Evolutionary conservation across 495 filamentous ascomycete species (phyloP).

Genomic region (Aspergillus mulundensis): DNA sequence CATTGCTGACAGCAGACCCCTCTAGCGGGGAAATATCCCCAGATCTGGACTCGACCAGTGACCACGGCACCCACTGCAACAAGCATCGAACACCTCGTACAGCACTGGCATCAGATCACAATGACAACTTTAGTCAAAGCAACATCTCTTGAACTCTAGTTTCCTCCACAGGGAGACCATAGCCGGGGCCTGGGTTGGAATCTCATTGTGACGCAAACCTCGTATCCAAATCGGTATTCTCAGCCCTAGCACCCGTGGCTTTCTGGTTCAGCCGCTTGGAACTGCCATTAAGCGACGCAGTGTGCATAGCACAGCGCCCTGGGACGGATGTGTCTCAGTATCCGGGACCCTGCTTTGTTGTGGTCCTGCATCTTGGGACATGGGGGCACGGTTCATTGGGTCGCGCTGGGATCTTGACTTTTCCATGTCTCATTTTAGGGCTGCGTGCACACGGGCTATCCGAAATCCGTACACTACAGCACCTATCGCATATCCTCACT

Average conservation of each 20-base stretch:
- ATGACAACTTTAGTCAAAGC: background rate
- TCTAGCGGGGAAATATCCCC: background rate
- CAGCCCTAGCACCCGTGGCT: constrained; percentile 2
- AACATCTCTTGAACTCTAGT: background rate
- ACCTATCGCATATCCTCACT: background rate
- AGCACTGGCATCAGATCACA: background rate
- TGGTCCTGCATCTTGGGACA: constrained; percentile 12
- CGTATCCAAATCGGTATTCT: constrained; percentile 26
- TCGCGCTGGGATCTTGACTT: background rate
- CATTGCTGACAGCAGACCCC: background rate
- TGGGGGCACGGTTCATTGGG: background rate
- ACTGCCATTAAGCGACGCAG: background rate
- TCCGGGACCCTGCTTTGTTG: constrained; percentile 1
- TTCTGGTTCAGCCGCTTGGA: constrained; percentile 2
- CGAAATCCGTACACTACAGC: background rate
- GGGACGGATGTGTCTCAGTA: constrained; percentile 5
- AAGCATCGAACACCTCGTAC: background rate
- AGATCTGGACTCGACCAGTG: background rate
- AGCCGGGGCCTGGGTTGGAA: background rate
- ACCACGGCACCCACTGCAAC: background rate
- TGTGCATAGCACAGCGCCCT: background rate
- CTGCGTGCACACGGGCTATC: background rate
- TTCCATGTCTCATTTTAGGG: background rate
- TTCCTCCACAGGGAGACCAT: background rate
- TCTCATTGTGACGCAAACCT: constrained; percentile 24